phyloP scores from a whole-genome alignment of 768 basidiomycete species.

The Lactarius vividus region DNA sequence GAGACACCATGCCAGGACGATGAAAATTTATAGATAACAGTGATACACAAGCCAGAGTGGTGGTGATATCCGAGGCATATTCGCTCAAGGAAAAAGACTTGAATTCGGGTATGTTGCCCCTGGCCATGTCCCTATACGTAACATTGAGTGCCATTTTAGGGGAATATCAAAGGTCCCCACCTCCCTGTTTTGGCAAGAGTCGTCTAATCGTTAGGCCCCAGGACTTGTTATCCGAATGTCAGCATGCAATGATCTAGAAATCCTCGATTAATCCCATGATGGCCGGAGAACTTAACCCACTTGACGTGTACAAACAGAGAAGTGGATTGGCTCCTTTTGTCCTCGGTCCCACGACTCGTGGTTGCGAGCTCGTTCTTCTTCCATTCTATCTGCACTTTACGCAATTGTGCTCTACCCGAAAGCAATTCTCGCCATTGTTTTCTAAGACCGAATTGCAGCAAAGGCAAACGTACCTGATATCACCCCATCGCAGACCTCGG shows the following conservation, averaged over 20 bases:
- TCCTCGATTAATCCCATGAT: not conserved
- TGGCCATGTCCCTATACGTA: constrained; percentile 3
- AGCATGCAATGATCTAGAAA: not conserved
- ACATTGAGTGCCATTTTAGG: not conserved
- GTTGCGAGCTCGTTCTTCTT: not conserved
- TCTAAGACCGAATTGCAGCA: not conserved
- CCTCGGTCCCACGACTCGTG: not conserved
- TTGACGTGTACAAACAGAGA: constrained; percentile 12
- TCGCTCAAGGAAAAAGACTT: not conserved
- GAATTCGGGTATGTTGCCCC: not conserved
- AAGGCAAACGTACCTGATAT: constrained; percentile 1
- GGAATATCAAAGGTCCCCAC: not conserved
- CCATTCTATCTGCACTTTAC: not conserved
- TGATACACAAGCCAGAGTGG: constrained; percentile 13
- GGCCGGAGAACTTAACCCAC: not conserved
- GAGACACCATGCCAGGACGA: not conserved
- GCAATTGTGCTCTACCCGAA: not conserved
- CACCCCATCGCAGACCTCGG: not conserved
- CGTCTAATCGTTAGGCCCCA: not conserved
- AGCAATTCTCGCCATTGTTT: not conserved
- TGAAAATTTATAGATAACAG: constrained; percentile 29
- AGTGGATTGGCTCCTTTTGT: not conserved
- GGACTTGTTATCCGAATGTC: not conserved
- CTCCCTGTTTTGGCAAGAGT: constrained; percentile 5
- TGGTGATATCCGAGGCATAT: constrained; percentile 3